These are phyloP conservation scores for Rhodosporidiobolus sp. DNA, from an alignment of 768 basidiomycete species.

Conservation along the genomic window DNA sequence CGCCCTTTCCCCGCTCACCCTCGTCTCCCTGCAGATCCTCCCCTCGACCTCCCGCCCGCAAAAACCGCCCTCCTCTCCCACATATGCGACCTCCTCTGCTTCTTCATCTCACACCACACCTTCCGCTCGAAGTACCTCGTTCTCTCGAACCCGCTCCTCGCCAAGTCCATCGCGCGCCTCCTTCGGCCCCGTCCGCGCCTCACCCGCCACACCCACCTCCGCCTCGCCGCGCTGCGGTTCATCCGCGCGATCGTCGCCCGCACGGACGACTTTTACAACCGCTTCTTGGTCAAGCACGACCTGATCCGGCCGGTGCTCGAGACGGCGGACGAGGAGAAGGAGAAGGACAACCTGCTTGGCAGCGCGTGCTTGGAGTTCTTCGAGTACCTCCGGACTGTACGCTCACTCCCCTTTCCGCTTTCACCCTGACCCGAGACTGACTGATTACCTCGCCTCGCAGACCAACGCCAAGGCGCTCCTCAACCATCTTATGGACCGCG, in stretches of 20 bases:
- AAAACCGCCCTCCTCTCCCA: slow-evolving; percentile 71
- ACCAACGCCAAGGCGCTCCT: slow-evolving; percentile 77
- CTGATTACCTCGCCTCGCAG: slow-evolving; percentile 56
- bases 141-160: slow-evolving; percentile 68
- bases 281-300: slow-evolving; percentile 78
- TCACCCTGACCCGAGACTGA: not conserved
- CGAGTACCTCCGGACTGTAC: slow-evolving; percentile 79
- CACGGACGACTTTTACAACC: slow-evolving; percentile 62
- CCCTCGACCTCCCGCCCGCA: slow-evolving; percentile 55
- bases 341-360: slow-evolving; percentile 84
- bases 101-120: slow-evolving; percentile 80
- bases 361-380: slow-evolving; percentile 96
- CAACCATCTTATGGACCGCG: slow-evolving; percentile 72
- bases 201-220: slow-evolving; percentile 83
- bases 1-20: not conserved
- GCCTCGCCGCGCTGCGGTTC: slow-evolving; percentile 87
- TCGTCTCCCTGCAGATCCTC: slow-evolving; percentile 12
- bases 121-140: slow-evolving; percentile 90
- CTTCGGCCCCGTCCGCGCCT: slow-evolving; percentile 71
- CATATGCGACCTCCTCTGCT: slow-evolving; percentile 85
- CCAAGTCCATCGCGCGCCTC: slow-evolving; percentile 69
- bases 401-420: not conserved
- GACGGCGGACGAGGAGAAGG: slow-evolving; percentile 70
- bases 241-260: slow-evolving; percentile 79
- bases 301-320: slow-evolving; percentile 78